A percentile compares a stretch with the other conserved stretches of the same genome.
Evolutionary conservation across 345 rosid genomes (phyloP).

Genomic region (Aurinia saxatilis): DNA sequence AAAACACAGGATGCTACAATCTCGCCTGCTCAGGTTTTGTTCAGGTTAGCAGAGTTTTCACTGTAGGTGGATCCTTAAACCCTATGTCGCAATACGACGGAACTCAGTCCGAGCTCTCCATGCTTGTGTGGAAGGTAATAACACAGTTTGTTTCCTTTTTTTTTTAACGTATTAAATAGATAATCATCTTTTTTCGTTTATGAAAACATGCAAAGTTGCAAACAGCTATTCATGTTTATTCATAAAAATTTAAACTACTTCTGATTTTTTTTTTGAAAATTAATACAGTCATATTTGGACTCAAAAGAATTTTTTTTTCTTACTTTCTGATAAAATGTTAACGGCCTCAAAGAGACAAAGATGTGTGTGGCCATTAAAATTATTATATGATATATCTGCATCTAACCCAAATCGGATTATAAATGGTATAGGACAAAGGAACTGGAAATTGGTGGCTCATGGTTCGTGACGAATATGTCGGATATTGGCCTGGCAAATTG

Average conservation of each 20-base stretch:
- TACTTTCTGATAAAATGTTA: too few relatives aligned
- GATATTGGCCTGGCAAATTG: too few relatives aligned
- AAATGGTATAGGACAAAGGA: slow-evolving; percentile 33
- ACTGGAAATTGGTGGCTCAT: slow-evolving; percentile 48
- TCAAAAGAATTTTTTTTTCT: too few relatives aligned
- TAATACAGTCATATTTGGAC: too few relatives aligned
- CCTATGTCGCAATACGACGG: slow-evolving; percentile 38
- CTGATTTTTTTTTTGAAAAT: too few relatives aligned
- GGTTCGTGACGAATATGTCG: slow-evolving; percentile 45
- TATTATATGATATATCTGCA: too few relatives aligned
- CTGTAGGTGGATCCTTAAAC: slow-evolving; percentile 51
- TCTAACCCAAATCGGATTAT: slow-evolving; percentile 43
- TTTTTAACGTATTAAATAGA: neutral
- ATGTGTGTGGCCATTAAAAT: too few relatives aligned
- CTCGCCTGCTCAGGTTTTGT: slow-evolving; percentile 58
- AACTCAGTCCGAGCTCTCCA: slow-evolving; percentile 42
- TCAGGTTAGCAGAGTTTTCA: slow-evolving; percentile 48
- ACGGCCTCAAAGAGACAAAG: too few relatives aligned
- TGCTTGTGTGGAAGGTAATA: too few relatives aligned
- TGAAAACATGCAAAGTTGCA: too few relatives aligned
- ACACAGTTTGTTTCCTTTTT: slow-evolving; percentile 5
- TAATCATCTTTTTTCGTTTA: neutral
- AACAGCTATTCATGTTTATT: too few relatives aligned
- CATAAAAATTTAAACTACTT: too few relatives aligned
- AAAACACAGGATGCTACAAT: slow-evolving; percentile 62